Evolutionary conservation across 176 grass and related monocot genomes (phyloP).

Genomic region (Poa pratensis): DNA sequence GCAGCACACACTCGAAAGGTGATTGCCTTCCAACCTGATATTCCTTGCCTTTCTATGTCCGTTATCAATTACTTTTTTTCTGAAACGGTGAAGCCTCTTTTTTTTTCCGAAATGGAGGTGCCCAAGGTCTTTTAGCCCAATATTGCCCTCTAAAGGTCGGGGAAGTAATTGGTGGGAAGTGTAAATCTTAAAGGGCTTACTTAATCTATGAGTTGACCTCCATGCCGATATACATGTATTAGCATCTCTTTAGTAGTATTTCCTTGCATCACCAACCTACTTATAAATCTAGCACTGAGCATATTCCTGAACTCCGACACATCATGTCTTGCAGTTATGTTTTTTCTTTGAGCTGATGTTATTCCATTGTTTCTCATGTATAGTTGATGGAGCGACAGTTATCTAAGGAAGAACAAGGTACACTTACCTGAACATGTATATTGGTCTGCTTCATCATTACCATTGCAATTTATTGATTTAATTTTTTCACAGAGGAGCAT

Average conservation of each 20-base stretch:
- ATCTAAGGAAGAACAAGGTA: conserved; percentile 93
- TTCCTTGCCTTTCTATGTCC: conserved; percentile 3
- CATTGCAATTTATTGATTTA: conserved; percentile 35
- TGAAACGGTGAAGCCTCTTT: background rate
- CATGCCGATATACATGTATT: conserved; percentile 18
- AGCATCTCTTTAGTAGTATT: conserved; percentile 11
- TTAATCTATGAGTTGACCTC: background rate
- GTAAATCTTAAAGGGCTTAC: conserved; percentile 4
- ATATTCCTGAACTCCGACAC: conserved; percentile 17
- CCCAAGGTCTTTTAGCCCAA: conserved; percentile 9
- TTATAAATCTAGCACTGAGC: background rate
- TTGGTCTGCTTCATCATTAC: conserved; percentile 37
- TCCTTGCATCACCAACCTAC: conserved; percentile 21
- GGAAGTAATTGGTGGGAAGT: background rate
- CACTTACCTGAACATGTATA: conserved; percentile 33
- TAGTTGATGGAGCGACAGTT: conserved; percentile 84
- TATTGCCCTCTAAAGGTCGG: background rate
- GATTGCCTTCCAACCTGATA: conserved; percentile 39
- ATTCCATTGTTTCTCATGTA: conserved; percentile 34
- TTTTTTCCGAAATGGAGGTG: background rate
- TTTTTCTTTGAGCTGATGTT: conserved; percentile 46
- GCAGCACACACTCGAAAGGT: conserved; percentile 76
- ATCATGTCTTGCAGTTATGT: conserved; percentile 8
- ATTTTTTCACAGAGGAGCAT: conserved; percentile 61
- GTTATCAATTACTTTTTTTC: background rate